phyloP scores from a whole-genome alignment of 805 yeast genomes.

The Candida lessepsii region DNA sequence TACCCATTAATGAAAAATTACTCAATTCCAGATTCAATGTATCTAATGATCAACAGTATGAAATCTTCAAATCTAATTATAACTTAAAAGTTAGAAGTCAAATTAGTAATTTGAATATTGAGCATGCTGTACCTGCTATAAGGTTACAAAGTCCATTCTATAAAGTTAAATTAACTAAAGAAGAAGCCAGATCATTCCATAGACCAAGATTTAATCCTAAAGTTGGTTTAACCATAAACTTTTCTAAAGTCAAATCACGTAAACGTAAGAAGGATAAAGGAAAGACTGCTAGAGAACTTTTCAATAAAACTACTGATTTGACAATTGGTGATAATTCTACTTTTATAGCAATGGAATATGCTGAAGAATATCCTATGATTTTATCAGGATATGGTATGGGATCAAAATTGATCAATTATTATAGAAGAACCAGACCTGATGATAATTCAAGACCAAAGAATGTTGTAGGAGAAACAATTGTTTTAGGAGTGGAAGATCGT shows the following conservation, averaged over 20 bases:
- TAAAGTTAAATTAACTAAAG: conserved; percentile 68
- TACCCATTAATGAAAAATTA: conserved; percentile 55
- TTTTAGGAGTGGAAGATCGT: conserved; percentile 91
- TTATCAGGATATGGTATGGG: conserved; percentile 95
- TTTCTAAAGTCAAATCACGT: conserved; percentile 70
- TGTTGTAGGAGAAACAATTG: conserved; percentile 91
- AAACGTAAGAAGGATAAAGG: conserved; percentile 90
- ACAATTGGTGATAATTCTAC: conserved; percentile 82
- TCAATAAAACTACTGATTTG: conserved; percentile 68
- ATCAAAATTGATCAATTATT: conserved; percentile 86
- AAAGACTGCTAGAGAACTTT: conserved; percentile 71
- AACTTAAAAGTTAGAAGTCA: conserved; percentile 91
- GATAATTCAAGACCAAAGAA: conserved; percentile 86
- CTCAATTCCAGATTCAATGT: conserved; percentile 68
- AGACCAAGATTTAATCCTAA: conserved; percentile 72
- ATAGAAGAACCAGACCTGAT: conserved; percentile 76
- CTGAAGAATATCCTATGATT: conserved; percentile 83
- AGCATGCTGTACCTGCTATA: conserved; percentile 85
- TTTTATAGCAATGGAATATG: conserved; percentile 78
- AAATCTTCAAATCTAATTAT: conserved; percentile 76
- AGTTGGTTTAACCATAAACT: conserved; percentile 74
- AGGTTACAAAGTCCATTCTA: conserved; percentile 89
- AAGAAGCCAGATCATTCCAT: conserved; percentile 75
- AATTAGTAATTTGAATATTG: conserved; percentile 84
- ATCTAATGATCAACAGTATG: conserved; percentile 87